Evolutionary conservation across 1,284 basidiomycete species (phyloP).

Genomic region (Cystobasidiaceae sp.): DNA sequence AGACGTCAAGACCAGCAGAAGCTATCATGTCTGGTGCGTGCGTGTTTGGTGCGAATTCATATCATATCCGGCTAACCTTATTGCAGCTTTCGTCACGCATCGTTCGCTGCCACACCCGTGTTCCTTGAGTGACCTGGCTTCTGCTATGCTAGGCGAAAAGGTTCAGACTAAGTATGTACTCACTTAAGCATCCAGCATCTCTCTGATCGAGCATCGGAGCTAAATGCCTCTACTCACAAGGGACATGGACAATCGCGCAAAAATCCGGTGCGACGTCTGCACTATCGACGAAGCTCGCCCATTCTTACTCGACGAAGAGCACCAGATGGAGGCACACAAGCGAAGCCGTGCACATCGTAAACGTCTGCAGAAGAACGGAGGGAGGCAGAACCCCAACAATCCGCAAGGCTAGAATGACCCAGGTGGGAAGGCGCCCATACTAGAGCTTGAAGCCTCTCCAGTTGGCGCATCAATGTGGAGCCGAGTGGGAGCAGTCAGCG

Average conservation of each 20-base stretch:
- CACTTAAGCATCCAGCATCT: too few species aligned
- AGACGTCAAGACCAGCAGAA: conserved; percentile 42
- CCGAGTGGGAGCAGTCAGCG: too few species aligned
- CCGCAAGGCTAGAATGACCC: neutral
- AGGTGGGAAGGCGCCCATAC: too few species aligned
- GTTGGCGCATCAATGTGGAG: too few species aligned
- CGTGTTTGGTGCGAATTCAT: neutral
- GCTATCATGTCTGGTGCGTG: conserved; percentile 34
- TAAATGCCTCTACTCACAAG: neutral
- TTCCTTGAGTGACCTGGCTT: neutral
- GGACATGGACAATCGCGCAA: neutral
- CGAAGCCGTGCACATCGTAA: conserved; percentile 16
- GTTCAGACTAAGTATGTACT: neutral
- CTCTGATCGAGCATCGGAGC: too few species aligned
- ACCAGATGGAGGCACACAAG: conserved; percentile 11
- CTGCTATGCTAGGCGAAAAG: neutral
- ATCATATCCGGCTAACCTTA: neutral
- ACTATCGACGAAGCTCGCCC: conserved; percentile 9
- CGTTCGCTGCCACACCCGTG: neutral
- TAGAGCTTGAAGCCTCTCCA: too few species aligned
- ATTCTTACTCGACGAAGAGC: conserved; percentile 20
- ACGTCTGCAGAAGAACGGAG: conserved; percentile 7
- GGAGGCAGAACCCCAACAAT: neutral
- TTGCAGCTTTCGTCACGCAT: neutral
- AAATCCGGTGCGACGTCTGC: conserved; percentile 14